These are phyloP conservation scores for Tephrocybe sp. DNA, from an alignment of 768 basidiomycete genomes.

Conservation along the genomic window DNA sequence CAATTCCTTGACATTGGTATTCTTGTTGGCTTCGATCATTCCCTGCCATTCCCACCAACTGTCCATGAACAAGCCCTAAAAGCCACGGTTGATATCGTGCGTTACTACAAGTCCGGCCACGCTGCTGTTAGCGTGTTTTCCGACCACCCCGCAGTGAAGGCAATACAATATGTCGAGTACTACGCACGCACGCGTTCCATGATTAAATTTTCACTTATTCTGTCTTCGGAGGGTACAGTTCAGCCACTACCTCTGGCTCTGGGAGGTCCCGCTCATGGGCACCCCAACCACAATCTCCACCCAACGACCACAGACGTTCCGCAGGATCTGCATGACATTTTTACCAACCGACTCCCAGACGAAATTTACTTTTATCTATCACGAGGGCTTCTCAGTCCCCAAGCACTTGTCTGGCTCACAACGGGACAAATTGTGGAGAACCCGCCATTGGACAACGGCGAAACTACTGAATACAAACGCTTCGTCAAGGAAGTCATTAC, in stretches of 20 bases:
- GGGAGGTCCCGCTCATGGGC: constrained; percentile 46
- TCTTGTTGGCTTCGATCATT: constrained; percentile 85
- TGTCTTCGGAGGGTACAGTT: constrained; percentile 84
- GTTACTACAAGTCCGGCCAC: constrained; percentile 88
- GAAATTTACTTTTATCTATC: constrained; percentile 97
- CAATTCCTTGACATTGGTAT: constrained; percentile 95
- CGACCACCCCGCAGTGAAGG: constrained; percentile 83
- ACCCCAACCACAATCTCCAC: constrained; percentile 58
- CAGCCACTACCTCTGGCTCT: constrained; percentile 78
- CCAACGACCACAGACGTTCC: constrained; percentile 89
- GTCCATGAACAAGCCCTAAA: constrained; percentile 80
- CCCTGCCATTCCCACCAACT: constrained; percentile 79
- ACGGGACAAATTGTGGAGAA: constrained; percentile 82
- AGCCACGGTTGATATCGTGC: constrained; percentile 89
- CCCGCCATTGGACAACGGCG: constrained; percentile 91
- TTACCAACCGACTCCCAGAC: constrained; percentile 92
- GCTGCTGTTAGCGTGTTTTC: constrained; percentile 74
- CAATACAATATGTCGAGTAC: constrained; percentile 76
- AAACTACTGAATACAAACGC: constrained; percentile 90
- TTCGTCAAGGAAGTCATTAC: constrained; percentile 97
- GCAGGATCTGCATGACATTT: constrained; percentile 88
- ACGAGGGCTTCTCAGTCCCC: constrained; percentile 85
- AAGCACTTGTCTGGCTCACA: constrained; percentile 93
- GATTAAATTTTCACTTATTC: constrained; percentile 88
- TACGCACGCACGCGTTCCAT: constrained; percentile 89